Conservation (phyloP, 2,329 filamentous ascomycete species). For the Aspergillus sp. region DNA sequence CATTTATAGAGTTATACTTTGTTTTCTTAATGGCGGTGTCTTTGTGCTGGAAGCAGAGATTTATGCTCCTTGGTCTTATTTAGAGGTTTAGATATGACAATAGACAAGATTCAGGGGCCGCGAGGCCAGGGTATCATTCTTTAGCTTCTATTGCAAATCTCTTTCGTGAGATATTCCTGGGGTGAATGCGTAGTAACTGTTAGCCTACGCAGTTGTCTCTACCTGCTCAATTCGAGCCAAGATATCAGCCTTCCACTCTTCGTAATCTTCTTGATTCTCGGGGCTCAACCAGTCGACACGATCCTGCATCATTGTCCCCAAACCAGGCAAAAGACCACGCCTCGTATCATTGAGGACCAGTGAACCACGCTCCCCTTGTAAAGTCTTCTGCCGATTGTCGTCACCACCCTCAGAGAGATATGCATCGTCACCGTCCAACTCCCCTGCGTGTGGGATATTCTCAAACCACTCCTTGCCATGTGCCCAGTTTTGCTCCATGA, state of each 20-base stretch:
- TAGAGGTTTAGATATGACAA: constrained; percentile 6
- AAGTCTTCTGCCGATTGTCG: constrained; percentile 35
- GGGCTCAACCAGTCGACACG: constrained; percentile 53
- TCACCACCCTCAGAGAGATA: constrained; percentile 40
- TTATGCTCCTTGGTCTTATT: constrained; percentile 3
- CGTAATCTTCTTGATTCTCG: constrained; percentile 47
- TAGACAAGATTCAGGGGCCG: background rate
- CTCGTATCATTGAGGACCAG: constrained; percentile 26
- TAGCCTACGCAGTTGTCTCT: constrained; percentile 25
- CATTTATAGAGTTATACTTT: constrained; percentile 18
- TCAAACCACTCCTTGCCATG: constrained; percentile 70
- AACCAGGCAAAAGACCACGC: constrained; percentile 48
- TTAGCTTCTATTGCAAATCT: background rate
- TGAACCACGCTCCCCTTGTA: constrained; percentile 18
- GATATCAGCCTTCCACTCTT: constrained; percentile 49
- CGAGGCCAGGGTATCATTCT: constrained; percentile 18
- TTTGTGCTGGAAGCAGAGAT: constrained; percentile 21
- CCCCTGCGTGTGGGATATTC: constrained; percentile 53
- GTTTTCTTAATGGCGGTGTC: background rate
- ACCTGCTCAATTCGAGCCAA: constrained; percentile 43
- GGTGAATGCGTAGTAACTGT: background rate
- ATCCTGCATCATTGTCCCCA: constrained; percentile 58
- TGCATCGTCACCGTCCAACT: constrained; percentile 40
- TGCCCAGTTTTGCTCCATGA: constrained; percentile 55
- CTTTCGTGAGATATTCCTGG: background rate